Base-by-base conservation (phyloP, 192 early-diverging fungal genomes). In the Coemansia sp. region DNA sequence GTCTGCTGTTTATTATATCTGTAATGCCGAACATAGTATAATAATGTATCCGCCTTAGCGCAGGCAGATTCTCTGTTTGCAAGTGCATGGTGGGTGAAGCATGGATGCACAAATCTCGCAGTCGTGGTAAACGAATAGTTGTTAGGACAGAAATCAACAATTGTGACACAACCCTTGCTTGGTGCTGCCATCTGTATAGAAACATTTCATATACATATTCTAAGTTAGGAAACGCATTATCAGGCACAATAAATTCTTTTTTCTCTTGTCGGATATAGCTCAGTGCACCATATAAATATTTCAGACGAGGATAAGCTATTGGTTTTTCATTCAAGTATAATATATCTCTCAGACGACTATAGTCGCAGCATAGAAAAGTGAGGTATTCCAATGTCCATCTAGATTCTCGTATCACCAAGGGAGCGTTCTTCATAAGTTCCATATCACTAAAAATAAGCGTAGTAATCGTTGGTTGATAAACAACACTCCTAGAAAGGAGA, bases 121-220 rank as follows among this genome's bases (percentile, higher is more conserved):
- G 41, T 19, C 30, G 12, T 5, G 67, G 67, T 7, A 76, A 49
- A 9, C 4, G n/a, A 12, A 41, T 58, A 21, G 6, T 32, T 27
- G 50, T 18, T 2, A 76, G 44, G 8, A 47, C 58, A 56, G 65
- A 55, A 24, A 64, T 44, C 5, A 76, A 55, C 41, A 68, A 31
- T 12, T 76, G 73, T 10, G 73, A 60, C 2, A 60, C 57, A 7
- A 58, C 51, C 2, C 67, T 60, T 23, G 26, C 16, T 14, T 47
- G 12, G 26, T 62, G 5, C 26, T 75, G 73, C 67, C 67, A 69
- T 5, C 1, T 8, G 24, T 58, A 54, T 2, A 24, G 31, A 14
- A 49, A 12, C 0, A 32, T 51, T 25, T 76, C 64, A 22, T 66
- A 49, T 18, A 76, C 21, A 24, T 58, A 56, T 18, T 59, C 28